A percentile compares a stretch with the other conserved stretches of the same genome.
Evolutionary conservation across 1,284 basidiomycete species (phyloP).

Genomic region (Leccinum subrobustum): DNA sequence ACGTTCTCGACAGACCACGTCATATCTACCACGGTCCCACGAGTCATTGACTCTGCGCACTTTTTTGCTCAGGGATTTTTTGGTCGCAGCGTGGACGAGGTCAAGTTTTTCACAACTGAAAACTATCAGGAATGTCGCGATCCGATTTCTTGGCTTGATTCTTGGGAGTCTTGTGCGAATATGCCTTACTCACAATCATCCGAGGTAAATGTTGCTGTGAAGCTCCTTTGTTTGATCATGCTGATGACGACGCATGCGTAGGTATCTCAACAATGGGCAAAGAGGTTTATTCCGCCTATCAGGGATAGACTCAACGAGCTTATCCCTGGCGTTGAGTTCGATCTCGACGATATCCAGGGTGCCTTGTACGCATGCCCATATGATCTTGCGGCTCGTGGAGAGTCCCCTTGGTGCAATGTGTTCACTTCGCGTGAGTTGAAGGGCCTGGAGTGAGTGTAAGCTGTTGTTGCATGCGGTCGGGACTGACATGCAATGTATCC

Average conservation of each 20-base stretch:
- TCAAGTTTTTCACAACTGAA: conserved; percentile 13
- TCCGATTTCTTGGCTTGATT: conserved; percentile 36
- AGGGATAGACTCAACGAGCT: conserved; percentile 37
- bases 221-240: neutral
- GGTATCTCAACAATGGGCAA: conserved; percentile 37
- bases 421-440: conserved; percentile 39
- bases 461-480: neutral
- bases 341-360: conserved; percentile 37
- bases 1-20: conserved; percentile 32
- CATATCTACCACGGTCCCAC: conserved; percentile 40
- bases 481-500: neutral
- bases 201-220: neutral
- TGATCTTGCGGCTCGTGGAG: conserved; percentile 39
- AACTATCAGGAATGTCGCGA: conserved; percentile 10
- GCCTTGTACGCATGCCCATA: conserved; percentile 50
- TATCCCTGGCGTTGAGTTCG: conserved; percentile 33
- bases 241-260: conserved; percentile 5
- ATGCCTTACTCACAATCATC: neutral
- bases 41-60: conserved; percentile 21
- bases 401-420: conserved; percentile 43
- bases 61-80: conserved; percentile 20
- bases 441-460: conserved; percentile 38
- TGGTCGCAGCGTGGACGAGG: conserved; percentile 3
- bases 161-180: conserved; percentile 15
- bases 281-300: conserved; percentile 42